Evolutionary conservation across 495 filamentous ascomycete species (phyloP).

Genomic region (Hypomontagnella submonticulosa): DNA sequence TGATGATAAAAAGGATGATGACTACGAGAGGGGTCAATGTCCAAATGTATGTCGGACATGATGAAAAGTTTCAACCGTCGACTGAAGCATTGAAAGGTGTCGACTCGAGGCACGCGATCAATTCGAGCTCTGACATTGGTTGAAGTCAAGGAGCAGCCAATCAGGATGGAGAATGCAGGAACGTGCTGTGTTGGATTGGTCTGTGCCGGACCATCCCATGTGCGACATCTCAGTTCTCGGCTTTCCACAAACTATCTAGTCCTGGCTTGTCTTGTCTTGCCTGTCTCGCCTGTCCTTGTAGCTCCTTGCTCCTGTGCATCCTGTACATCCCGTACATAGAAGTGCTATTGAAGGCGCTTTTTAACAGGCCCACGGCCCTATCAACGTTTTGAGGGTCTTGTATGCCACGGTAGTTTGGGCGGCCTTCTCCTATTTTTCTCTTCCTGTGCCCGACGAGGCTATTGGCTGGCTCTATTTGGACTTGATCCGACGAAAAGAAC

Average conservation of each 20-base stretch:
- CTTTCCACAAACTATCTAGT: conserved; percentile 11
- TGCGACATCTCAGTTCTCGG: conserved; percentile 29
- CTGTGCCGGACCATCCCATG: conserved; percentile 31
- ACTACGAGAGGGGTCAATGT: conserved; percentile 21
- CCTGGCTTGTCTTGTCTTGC: not conserved
- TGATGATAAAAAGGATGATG: conserved; percentile 14
- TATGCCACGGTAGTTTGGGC: not conserved
- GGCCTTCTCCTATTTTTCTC: not conserved
- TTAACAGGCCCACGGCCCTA: conserved; percentile 2
- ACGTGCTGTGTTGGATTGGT: conserved; percentile 40
- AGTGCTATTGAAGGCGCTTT: not conserved
- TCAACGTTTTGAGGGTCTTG: not conserved
- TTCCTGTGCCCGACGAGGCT: conserved; percentile 12
- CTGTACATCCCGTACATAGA: no score
- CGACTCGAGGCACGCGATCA: conserved; percentile 51
- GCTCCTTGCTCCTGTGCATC: no score
- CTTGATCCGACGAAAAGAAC: conserved; percentile 6
- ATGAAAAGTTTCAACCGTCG: conserved; percentile 24
- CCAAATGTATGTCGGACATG: conserved; percentile 38
- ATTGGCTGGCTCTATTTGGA: conserved; percentile 30
- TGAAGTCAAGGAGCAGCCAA: conserved; percentile 33
- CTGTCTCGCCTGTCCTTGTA: not conserved
- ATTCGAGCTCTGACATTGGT: conserved; percentile 48
- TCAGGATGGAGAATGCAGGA: conserved; percentile 30
- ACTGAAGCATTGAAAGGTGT: conserved; percentile 42